Evolutionary conservation across 768 basidiomycete genomes (phyloP).

Genomic region (Leccinum variicolor): DNA sequence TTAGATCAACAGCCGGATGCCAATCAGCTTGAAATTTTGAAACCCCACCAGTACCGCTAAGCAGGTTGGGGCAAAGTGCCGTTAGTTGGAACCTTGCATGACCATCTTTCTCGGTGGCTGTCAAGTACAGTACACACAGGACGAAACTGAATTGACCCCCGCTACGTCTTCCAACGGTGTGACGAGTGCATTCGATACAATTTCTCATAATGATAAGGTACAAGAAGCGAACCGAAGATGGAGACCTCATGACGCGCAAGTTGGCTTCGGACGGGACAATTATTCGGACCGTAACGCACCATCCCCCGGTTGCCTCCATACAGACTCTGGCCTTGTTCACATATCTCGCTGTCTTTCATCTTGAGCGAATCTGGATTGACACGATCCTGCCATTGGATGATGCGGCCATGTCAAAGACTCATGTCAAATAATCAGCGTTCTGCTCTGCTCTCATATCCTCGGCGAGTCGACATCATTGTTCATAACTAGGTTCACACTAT

Average conservation of each 20-base stretch:
- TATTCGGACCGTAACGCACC: neutral
- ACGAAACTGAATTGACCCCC: neutral
- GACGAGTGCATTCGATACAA: neutral
- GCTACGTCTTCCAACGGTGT: neutral
- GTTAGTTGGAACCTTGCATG: neutral
- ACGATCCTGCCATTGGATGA: neutral
- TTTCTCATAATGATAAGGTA: neutral
- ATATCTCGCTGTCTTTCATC: neutral
- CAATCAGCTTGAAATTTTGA: neutral
- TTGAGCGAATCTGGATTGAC: neutral
- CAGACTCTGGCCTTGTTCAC: neutral
- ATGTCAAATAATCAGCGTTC: neutral
- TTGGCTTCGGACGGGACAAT: neutral
- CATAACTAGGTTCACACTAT: neutral
- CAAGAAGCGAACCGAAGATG: too few species aligned
- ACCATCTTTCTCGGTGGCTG: too few species aligned
- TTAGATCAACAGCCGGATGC: neutral
- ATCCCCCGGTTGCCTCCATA: neutral
- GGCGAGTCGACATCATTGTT: neutral
- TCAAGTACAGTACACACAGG: too few species aligned
- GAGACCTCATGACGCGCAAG: too few species aligned
- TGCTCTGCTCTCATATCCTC: too few species aligned
- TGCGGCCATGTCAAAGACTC: neutral
- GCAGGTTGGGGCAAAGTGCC: too few species aligned
- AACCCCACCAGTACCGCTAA: neutral